Percentiles rank a stretch among this genome's conserved stretches.
Evolutionary conservation across 306 rosid species (phyloP).

Genomic region (Acacia acuminata): DNA sequence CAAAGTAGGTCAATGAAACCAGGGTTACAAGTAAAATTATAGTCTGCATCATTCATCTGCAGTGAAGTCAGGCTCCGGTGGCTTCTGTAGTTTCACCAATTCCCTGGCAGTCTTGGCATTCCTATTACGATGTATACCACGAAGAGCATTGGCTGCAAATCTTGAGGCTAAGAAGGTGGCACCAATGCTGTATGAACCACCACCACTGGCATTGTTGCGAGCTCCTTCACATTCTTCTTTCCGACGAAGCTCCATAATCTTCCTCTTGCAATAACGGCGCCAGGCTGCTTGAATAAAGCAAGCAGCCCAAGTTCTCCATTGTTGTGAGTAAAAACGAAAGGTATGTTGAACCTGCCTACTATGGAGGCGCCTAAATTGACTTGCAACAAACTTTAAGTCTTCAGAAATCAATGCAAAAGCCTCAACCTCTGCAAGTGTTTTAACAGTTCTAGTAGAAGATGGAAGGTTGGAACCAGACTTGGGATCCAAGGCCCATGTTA

Average conservation of each 20-base stretch:
- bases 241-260: constrained; percentile 71
- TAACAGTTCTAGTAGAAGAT: constrained; percentile 86
- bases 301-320: constrained; percentile 99
- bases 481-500: constrained; percentile 98
- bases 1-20: constrained; percentile 24
- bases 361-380: constrained; percentile 98
- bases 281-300: constrained; percentile 99
- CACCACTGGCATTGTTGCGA: constrained; percentile 47
- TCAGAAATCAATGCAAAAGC: constrained; percentile 89
- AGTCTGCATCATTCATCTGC: constrained; percentile 83
- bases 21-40: constrained; percentile 35
- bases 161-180: constrained; percentile 88
- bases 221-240: constrained; percentile 75
- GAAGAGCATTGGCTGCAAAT: constrained; percentile 92
- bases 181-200: constrained; percentile 74
- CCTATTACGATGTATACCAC: constrained; percentile 86
- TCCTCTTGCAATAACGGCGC: constrained; percentile 91
- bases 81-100: constrained; percentile 85
- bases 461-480: constrained; percentile 96
- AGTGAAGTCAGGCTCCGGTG: constrained; percentile 94
- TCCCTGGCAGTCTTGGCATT: constrained; percentile 83
- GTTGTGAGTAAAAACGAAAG: constrained; percentile 95
- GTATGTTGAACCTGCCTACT: constrained; percentile 99
- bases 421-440: constrained; percentile 87
- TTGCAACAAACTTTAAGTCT: constrained; percentile 91